Percentiles rank a stretch among this genome's conserved stretches.
Conservation (phyloP, 352 stramenopile genomes). For the Thraustochytrium sp. region DNA sequence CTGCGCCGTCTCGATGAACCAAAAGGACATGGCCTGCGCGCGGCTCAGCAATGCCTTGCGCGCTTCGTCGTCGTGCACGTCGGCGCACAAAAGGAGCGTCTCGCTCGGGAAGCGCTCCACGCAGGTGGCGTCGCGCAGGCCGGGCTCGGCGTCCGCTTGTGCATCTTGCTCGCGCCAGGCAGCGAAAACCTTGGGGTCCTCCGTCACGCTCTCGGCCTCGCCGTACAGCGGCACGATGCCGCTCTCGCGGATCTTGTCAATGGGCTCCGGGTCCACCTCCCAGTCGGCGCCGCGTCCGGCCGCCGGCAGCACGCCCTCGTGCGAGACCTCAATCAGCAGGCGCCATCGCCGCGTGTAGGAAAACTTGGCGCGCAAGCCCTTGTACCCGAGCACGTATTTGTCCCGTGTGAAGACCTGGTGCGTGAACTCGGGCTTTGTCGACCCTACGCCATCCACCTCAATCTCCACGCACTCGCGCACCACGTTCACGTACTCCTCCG, state of each 20-base stretch:
- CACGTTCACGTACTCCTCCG: slow-evolving; percentile 1
- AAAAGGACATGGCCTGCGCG: slow-evolving; percentile 26
- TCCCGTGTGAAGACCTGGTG: slow-evolving; percentile 16
- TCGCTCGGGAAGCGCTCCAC: not conserved
- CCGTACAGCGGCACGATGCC: not conserved
- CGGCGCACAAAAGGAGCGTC: not conserved
- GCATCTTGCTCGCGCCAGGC: not conserved
- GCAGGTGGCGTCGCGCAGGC: not conserved
- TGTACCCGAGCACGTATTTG: slow-evolving; percentile 28
- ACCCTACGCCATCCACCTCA: not conserved
- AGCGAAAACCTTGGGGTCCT: not conserved
- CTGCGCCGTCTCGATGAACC: slow-evolving; percentile 27
- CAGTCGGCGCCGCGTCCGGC: not conserved
- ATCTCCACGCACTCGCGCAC: not conserved
- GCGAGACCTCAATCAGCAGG: not conserved
- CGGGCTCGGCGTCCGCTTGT: not conserved
- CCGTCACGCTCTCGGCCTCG: not conserved
- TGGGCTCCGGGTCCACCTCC: not conserved
- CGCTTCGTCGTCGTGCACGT: not conserved
- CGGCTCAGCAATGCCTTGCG: not conserved
- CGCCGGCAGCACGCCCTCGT: not conserved
- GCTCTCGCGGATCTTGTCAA: slow-evolving; percentile 1
- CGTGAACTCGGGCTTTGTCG: not conserved
- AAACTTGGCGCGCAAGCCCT: not conserved
- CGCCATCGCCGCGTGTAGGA: not conserved